Conservation (phyloP, 1,284 basidiomycete genomes). For the Lentinus polychrous region DNA sequence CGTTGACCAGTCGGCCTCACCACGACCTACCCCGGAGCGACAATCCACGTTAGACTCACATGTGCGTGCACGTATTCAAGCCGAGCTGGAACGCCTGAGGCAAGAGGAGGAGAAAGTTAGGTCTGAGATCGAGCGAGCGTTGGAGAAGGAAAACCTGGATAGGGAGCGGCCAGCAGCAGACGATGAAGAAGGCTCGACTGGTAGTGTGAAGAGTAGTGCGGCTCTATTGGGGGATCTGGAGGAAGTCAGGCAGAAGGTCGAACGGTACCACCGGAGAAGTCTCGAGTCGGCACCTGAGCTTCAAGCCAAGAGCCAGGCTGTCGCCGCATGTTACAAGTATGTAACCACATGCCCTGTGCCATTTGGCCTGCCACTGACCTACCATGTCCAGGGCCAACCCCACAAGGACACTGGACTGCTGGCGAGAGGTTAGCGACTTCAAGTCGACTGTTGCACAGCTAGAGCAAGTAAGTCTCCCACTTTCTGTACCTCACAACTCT, state of each 20-base stretch:
- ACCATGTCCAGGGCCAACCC: constrained; percentile 45
- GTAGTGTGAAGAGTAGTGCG: constrained; percentile 50
- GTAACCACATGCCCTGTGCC: constrained; percentile 19
- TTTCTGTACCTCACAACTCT: constrained; percentile 6
- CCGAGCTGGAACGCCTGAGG: constrained; percentile 55
- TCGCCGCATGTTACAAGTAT: constrained; percentile 71
- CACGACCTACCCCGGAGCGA: constrained; percentile 54
- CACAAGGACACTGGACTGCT: constrained; percentile 65
- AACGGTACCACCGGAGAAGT: constrained; percentile 56
- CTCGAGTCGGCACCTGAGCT: constrained; percentile 51
- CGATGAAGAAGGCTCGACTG: constrained; percentile 30
- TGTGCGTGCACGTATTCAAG: constrained; percentile 59
- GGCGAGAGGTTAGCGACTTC: constrained; percentile 70
- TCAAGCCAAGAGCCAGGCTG: constrained; percentile 48
- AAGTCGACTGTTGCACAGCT: constrained; percentile 60
- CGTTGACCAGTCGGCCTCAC: constrained; percentile 50
- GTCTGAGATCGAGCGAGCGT: constrained; percentile 58
- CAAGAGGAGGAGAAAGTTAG: constrained; percentile 60
- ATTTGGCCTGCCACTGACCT: not conserved
- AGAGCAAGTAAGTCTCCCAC: constrained; percentile 43
- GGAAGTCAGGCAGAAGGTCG: constrained; percentile 64
- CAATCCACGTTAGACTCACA: constrained; percentile 66
- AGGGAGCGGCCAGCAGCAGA: constrained; percentile 51
- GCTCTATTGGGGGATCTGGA: constrained; percentile 66
- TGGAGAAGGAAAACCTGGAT: constrained; percentile 79